Evolutionary conservation across 2,329 filamentous ascomycete species (phyloP).

Genomic region (Botrytis pseudocinerea): DNA sequence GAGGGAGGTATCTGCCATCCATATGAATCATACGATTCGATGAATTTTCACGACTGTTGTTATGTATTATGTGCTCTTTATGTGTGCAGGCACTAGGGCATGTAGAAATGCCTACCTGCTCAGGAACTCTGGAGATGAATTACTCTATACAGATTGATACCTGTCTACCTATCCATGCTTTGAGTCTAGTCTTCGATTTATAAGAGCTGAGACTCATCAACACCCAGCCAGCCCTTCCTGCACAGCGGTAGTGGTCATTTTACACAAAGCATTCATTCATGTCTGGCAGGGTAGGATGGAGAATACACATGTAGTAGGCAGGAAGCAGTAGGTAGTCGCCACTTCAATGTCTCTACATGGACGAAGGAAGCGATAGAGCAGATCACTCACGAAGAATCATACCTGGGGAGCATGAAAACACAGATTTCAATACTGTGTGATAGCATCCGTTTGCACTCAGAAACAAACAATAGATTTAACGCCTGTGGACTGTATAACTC

Average conservation of each 20-base stretch:
- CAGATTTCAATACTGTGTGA: not conserved
- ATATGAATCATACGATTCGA: not conserved
- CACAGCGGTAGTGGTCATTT: not conserved
- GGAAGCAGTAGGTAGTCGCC: not conserved
- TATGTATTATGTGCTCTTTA: too few relatives aligned
- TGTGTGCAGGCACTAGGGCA: not conserved
- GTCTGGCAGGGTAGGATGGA: not conserved
- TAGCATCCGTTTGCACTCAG: not conserved
- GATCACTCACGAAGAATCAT: not conserved
- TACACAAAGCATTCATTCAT: not conserved
- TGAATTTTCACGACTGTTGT: not conserved
- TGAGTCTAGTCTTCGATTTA: not conserved
- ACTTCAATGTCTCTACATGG: not conserved
- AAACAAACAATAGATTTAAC: not conserved
- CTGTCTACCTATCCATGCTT: not conserved
- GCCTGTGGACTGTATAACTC: not conserved
- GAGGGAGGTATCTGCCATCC: not conserved
- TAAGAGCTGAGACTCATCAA: not conserved
- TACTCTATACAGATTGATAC: not conserved
- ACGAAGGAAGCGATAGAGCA: not conserved
- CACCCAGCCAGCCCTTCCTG: not conserved
- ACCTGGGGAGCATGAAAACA: not conserved
- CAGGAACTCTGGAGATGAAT: not conserved
- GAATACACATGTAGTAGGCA: not conserved
- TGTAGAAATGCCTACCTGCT: not conserved